Evolutionary conservation across 371 early-diverging fungal species (phyloP).

Genomic region (Mortierella sp.): DNA sequence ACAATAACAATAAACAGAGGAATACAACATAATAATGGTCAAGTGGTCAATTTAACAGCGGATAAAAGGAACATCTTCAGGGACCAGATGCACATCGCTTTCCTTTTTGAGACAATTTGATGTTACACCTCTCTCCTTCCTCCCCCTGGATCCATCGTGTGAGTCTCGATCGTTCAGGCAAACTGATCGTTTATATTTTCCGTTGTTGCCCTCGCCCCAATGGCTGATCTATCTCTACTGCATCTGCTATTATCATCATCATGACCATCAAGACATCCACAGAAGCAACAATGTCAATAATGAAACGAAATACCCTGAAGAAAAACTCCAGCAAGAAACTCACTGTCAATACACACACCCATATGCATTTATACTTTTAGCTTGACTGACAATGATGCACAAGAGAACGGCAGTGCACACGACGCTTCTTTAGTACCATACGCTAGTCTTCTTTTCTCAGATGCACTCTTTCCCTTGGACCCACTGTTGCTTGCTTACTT

Average conservation of each 20-base stretch:
- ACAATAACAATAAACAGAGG: neutral
- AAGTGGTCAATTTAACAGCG: neutral
- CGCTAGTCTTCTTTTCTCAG: neutral
- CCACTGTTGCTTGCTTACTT: neutral
- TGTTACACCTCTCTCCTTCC: too few relatives aligned
- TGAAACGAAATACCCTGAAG: neutral
- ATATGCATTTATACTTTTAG: neutral
- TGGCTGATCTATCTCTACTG: neutral
- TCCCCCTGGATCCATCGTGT: too few relatives aligned
- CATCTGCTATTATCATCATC: neutral
- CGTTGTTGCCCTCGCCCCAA: neutral
- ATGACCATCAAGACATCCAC: neutral
- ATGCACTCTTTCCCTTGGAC: neutral
- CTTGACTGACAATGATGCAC: neutral
- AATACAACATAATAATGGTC: neutral
- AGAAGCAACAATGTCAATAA: too few relatives aligned
- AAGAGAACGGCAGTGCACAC: neutral
- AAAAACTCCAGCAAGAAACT: neutral
- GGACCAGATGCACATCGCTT: neutral
- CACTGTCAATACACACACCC: neutral
- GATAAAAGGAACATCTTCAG: constrained; percentile 2
- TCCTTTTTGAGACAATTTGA: neutral
- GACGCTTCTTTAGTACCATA: neutral
- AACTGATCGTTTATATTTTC: too few relatives aligned
- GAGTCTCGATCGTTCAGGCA: too few relatives aligned